Base-by-base conservation (phyloP, 176 grass and related monocot genomes). In the Cocos nucifera region DNA sequence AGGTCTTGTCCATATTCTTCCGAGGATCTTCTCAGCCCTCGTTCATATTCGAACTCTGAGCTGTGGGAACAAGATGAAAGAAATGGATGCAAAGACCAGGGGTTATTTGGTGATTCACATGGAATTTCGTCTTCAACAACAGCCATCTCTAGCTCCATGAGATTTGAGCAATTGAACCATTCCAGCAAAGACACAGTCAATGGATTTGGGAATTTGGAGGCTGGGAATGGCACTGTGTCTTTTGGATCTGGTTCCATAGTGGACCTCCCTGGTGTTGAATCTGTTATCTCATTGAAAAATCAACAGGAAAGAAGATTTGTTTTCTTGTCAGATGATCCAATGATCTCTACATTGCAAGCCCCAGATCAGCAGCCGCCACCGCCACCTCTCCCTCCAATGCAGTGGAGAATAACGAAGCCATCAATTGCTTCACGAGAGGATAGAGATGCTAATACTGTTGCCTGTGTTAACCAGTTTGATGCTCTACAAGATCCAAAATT, bases 1-100 rank as follows among this genome's bases (percentile, higher is more conserved):
- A 82, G 76, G 63, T 98, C 94, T 7, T 98, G 83, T 71, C 83
- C 79, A 39, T 98, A 93, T 79, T 89, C 94, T 67, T 92, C 94
- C 44, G 86, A 92, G 27, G 88, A 93, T 71, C 72, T 86, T 73
- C 67, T 85, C 15, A 85, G 87, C 52, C 88, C 94, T 62, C 82
- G 66, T 20, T 66, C 86, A 59, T 80, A 83, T 85, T 89, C 94
- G 21, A 98, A 92, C 79, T 98, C 94, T 54, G 94, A 98, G 54
- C 58, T 81, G 68, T 98, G 94, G 94, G 94, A 88, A 62, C 82
- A 87, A 67, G 87, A 98, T 53, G 84, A 89, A 4, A 62, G 51
- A 62, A 44, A 50, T 60, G 67, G 66, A 66, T 82, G 51, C 17
- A 48, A 54, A 54, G 59, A 73, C 2, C 28, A 63, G 63, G 59